A percentile compares a stretch with the other conserved stretches of the same genome.
Evolutionary conservation across 495 filamentous ascomycete species (phyloP).

Genomic region (Neurospora tetrasperma): DNA sequence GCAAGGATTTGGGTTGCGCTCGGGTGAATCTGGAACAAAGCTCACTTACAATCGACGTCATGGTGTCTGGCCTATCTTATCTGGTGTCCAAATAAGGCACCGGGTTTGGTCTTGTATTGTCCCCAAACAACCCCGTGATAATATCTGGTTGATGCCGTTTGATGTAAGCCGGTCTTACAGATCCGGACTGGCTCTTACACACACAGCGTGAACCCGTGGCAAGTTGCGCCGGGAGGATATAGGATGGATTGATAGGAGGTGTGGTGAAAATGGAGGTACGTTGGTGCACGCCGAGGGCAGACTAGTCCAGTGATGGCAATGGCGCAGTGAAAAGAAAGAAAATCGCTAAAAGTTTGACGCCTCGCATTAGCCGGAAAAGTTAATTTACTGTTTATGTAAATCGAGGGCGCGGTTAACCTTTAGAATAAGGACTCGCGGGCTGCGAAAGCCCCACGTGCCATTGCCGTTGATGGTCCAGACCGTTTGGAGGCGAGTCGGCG

Average conservation of each 20-base stretch:
- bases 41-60: conserved; percentile 39
- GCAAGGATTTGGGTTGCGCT: background rate
- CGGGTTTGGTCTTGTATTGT: background rate
- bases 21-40: conserved; percentile 3
- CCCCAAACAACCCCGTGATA: background rate
- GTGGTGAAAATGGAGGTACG: background rate
- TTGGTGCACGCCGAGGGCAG: background rate
- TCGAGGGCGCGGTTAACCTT: background rate
- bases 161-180: background rate
- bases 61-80: conserved; percentile 18
- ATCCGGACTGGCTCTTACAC: background rate
- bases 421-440: background rate
- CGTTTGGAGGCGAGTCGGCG: background rate
- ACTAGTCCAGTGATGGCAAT: background rate
- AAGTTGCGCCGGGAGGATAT: background rate
- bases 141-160: background rate
- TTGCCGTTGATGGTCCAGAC: background rate
- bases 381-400: background rate
- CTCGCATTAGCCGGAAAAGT: background rate
- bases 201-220: background rate
- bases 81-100: background rate
- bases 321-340: background rate
- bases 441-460: background rate
- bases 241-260: background rate
- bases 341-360: background rate